These are phyloP conservation scores for Glycyrrhiza uralensis DNA, from an alignment of 306 rosid species.

Conservation along the genomic window DNA sequence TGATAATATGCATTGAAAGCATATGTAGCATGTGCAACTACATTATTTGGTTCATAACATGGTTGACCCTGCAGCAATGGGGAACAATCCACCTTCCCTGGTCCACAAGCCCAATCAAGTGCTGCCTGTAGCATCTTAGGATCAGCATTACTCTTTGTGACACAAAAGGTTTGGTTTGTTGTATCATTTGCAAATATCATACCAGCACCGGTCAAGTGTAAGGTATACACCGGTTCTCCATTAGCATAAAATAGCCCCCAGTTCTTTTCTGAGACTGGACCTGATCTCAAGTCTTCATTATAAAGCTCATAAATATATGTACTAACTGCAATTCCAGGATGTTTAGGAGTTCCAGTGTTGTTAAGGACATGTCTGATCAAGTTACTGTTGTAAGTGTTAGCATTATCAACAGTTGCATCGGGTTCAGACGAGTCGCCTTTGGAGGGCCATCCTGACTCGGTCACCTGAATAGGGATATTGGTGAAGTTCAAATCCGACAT, in stretches of 20 bases:
- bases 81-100: slow-evolving; percentile 90
- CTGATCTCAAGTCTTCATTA: slow-evolving; percentile 85
- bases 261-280: slow-evolving; percentile 72
- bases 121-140: slow-evolving; percentile 88
- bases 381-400: slow-evolving; percentile 92
- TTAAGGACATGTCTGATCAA: slow-evolving; percentile 80
- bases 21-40: slow-evolving; percentile 69
- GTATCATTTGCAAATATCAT: slow-evolving; percentile 77
- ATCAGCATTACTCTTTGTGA: slow-evolving; percentile 66
- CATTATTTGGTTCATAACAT: slow-evolving; percentile 76
- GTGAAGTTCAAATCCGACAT: slow-evolving; percentile 84
- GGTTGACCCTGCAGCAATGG: slow-evolving; percentile 78
- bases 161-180: slow-evolving; percentile 90
- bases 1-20: slow-evolving; percentile 91
- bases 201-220: slow-evolving; percentile 87
- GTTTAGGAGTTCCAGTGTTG: slow-evolving; percentile 93
- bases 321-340: slow-evolving; percentile 83
- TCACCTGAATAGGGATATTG: slow-evolving; percentile 70
- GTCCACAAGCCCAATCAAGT: slow-evolving; percentile 98
- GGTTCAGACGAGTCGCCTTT: slow-evolving; percentile 73
- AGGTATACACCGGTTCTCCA: slow-evolving; percentile 72
- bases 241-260: slow-evolving; percentile 81
- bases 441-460: slow-evolving; percentile 97
- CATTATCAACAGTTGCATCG: slow-evolving; percentile 79
- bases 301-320: slow-evolving; percentile 89